phyloP scores from a whole-genome alignment of 495 filamentous ascomycete genomes.

The Penicillium psychrofluorescens region DNA sequence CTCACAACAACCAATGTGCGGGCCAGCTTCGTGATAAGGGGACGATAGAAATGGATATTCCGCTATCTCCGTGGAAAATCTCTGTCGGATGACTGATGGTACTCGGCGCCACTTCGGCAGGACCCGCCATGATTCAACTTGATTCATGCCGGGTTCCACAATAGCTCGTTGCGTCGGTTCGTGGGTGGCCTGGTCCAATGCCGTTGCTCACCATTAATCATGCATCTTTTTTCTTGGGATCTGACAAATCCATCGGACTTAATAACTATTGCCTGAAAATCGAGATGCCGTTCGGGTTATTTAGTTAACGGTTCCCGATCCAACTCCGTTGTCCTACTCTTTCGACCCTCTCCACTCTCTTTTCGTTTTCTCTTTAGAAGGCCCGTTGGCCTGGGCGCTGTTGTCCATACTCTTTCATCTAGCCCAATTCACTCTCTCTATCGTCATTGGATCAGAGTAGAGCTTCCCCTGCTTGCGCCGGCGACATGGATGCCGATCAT shows the following conservation, averaged over 20 bases:
- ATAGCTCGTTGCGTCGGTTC: background rate
- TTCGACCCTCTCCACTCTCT: conserved; percentile 1
- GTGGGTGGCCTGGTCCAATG: background rate
- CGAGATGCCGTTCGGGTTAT: background rate
- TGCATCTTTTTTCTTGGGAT: background rate
- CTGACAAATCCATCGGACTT: conserved; percentile 13
- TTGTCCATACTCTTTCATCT: conserved; percentile 6
- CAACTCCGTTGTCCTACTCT: background rate
- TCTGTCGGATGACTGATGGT: conserved; percentile 10
- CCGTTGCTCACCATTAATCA: background rate
- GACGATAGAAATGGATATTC: background rate
- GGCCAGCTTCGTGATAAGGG: too few species aligned
- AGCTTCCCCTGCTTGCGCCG: conserved; percentile 1
- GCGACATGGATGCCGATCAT: conserved; percentile 18
- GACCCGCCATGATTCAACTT: background rate
- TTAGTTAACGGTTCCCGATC: background rate
- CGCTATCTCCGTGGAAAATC: conserved; percentile 10
- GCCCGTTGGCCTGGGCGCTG: background rate
- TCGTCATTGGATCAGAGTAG: conserved; percentile 9
- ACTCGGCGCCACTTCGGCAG: conserved; percentile 2
- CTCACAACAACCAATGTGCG: too few species aligned
- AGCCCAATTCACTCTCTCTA: conserved; percentile 6
- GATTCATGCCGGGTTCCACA: background rate
- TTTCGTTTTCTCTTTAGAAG: conserved; percentile 2
- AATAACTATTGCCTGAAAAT: background rate